These are phyloP conservation scores for Musa schizocarpa DNA, from an alignment of 176 grass and related monocot genomes.

Conservation along the genomic window DNA sequence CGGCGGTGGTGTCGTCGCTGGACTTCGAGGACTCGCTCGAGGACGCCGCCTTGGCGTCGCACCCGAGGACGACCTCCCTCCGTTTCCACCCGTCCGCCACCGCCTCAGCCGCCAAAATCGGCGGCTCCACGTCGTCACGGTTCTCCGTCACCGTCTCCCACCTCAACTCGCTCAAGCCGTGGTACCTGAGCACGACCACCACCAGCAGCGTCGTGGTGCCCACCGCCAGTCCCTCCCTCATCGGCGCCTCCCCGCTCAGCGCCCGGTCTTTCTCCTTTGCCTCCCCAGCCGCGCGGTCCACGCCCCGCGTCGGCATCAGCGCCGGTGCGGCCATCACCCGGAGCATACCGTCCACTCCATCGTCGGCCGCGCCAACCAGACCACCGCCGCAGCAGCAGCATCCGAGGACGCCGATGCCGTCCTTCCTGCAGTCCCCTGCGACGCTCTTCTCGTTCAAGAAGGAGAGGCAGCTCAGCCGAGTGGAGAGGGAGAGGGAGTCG, in stretches of 20 bases:
- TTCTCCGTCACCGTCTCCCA: slow-evolving; percentile 76
- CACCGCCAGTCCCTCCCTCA: slow-evolving; percentile 14
- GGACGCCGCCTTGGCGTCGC: slow-evolving; percentile 55
- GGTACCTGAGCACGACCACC: slow-evolving; percentile 42
- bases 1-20: slow-evolving; percentile 56
- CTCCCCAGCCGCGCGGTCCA: slow-evolving; percentile 2
- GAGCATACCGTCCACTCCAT: slow-evolving; percentile 22
- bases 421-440: slow-evolving; percentile 85
- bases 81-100: slow-evolving; percentile 48
- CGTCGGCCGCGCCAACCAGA: slow-evolving; percentile 1
- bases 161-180: slow-evolving; percentile 89
- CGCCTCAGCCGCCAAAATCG: slow-evolving; percentile 8
- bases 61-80: slow-evolving; percentile 79
- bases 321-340: not conserved
- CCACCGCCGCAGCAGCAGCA: slow-evolving; percentile 33
- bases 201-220: slow-evolving; percentile 1
- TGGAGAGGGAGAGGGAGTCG: slow-evolving; percentile 61
- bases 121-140: slow-evolving; percentile 69
- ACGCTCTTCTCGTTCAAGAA: slow-evolving; percentile 69
- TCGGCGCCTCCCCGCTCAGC: slow-evolving; percentile 15
- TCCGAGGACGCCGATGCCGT: slow-evolving; percentile 75
- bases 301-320: not conserved
- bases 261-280: slow-evolving; percentile 16
- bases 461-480: slow-evolving; percentile 52
- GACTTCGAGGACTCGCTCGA: slow-evolving; percentile 88